Base-by-base conservation (phyloP, 2,329 filamentous ascomycete species). In the Neurospora sp. region DNA sequence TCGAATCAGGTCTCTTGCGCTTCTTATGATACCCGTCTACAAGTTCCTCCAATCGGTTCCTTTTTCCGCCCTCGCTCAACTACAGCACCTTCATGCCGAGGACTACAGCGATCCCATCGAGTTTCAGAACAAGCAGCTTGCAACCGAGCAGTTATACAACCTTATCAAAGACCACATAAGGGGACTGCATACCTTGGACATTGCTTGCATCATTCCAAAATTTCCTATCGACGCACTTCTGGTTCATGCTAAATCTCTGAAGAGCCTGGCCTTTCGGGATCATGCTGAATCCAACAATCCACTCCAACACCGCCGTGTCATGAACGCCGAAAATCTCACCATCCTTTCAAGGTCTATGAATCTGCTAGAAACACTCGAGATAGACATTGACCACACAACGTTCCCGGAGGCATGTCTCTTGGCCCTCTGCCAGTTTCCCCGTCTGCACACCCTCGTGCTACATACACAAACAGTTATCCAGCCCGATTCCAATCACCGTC, bases 211-310 rank as follows among this genome's bases (percentile, higher is more conserved):
- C 71, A 81, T 78, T 36, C 33, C 33, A 36, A 36, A 8, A 8
- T 36, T 36, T 6, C 6, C 33, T 36, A 52, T 84, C 23, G 78
- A 82, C 66, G 80, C 78, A 0, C 76, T 86, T 8, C 71, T 78
- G 15, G 67, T 71, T 4, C 84, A 86, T 72, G 77, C 77, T 4
- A 43, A 62, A 3, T 78, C 82, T 1, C 78, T 86, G 0, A 76
- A 75, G 38, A 71, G 72, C 2, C 77, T 86, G 3, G 75, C 79
- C 5, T 79, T 85, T 43, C 80, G 83, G 46, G 83, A 86, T 73
- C 80, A 84, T 72, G 75, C 80, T 10, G 82, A 83, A 3, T 84
- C 85, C 73, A 74, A 74, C 8, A 81, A 85, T 66, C 81, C 84
- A 67, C 75, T 78, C 62, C 76, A 76, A 36, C 76, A 71, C 12